Evolutionary conservation across 78 protist species (phyloP), one percentile per base, ranked within the genome.

Genomic region (Dictyostelium intermedium): DNA sequence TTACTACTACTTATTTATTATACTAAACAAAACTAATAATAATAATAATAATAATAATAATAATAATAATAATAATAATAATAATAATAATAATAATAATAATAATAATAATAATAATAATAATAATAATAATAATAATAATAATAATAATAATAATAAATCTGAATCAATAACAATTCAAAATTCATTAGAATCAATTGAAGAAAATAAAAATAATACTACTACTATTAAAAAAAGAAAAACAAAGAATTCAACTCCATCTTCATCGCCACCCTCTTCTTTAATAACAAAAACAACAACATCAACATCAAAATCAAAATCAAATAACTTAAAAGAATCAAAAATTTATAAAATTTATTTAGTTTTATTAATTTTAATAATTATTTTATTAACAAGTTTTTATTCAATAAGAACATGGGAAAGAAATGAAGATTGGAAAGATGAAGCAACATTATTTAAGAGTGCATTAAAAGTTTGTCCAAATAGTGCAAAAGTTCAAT

Each of bases 401-500:
- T 84, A 84, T 84, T 53, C 63, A 20, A 2, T 35, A 63, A 30
- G 9, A 37, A 87, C 83, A 37, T 87, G 50, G 37, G 4, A 41
- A n/a, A 79, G 92, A 69, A 74, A 87, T 74, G n/a, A 27, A 60
- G 83, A 74, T 8, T 87, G 92, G 92, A 39, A 74, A 14, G 34
- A 73, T 81, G 83, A 74, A 23, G 34, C 7, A 25, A 18, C 23
- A 45, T 41, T 87, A 41, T 45, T 74, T 30, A 20, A 4, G 18
- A 66, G 81, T 39, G 81, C 92, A 35, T 23, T 41, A 11, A 23
- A 61, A 43, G 83, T 74, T 16, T 87, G 92, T 39, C 83, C 92
- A 74, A 87, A 73, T 41, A 81, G 87, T 47, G 92, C 92, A 23
- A 87, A 74, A 30, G 84, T 87, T 63, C 82, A 87, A 20, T 87